Evolutionary conservation across 2,329 filamentous ascomycete species (phyloP).

Genomic region (Beauveria scarabaeidicola): DNA sequence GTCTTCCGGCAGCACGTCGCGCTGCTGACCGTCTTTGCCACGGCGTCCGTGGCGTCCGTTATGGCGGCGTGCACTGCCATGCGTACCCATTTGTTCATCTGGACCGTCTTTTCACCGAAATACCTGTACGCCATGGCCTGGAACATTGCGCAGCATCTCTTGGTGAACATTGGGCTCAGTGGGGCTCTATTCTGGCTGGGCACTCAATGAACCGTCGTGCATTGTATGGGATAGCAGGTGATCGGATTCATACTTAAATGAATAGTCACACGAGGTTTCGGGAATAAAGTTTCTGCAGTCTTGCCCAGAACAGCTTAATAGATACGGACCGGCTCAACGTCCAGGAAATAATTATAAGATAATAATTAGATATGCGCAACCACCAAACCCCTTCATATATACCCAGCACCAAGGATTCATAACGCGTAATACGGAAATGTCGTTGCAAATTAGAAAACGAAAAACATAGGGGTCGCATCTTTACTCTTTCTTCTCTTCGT

Average conservation of each 20-base stretch:
- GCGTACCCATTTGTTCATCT: conserved; percentile 89
- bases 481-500: conserved; percentile 25
- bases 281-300: neutral
- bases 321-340: neutral
- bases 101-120: conserved; percentile 97
- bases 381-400: conserved; percentile 5
- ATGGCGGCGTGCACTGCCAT: conserved; percentile 84
- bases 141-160: conserved; percentile 72
- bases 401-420: neutral
- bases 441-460: neutral
- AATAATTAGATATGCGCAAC: conserved; percentile 1
- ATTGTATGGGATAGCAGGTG: neutral
- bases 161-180: conserved; percentile 58
- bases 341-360: neutral
- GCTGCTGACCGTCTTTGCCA: conserved; percentile 62
- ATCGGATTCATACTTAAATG: neutral
- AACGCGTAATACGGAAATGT: conserved; percentile 1
- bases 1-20: conserved; percentile 47
- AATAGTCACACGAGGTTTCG: neutral
- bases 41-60: conserved; percentile 58
- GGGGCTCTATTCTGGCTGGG: conserved; percentile 49
- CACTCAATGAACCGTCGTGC: conserved; percentile 12
- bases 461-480: neutral
- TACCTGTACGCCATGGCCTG: conserved; percentile 89
- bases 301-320: neutral